Conservation (phyloP, 768 basidiomycete species). For the Paxillus involutus region DNA sequence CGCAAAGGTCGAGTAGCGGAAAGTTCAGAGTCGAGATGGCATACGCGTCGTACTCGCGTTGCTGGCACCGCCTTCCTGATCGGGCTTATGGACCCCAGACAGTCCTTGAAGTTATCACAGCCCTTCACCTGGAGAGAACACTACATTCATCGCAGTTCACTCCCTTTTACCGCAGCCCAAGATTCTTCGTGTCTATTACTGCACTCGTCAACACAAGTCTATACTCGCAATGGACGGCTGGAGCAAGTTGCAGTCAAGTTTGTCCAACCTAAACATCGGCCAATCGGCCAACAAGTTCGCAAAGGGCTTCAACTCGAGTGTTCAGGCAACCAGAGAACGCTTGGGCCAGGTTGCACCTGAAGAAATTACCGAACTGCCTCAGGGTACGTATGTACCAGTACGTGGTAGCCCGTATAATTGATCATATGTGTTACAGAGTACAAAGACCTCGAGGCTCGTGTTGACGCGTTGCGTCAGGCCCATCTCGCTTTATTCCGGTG, state of each 20-base stretch:
- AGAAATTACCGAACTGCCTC: slow-evolving; percentile 93
- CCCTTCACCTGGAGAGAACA: not conserved
- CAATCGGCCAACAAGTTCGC: slow-evolving; percentile 74
- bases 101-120: not conserved
- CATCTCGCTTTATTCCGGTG: slow-evolving; percentile 80
- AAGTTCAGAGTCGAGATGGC: slow-evolving; percentile 4
- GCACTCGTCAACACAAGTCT: not conserved
- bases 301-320: slow-evolving; percentile 78
- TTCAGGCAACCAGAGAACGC: slow-evolving; percentile 85
- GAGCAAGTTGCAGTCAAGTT: slow-evolving; percentile 64
- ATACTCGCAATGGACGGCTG: slow-evolving; percentile 48
- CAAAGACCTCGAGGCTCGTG: slow-evolving; percentile 91
- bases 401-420: not conserved
- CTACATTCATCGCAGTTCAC: slow-evolving; percentile 4
- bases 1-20: slow-evolving; percentile 1
- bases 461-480: slow-evolving; percentile 84
- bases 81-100: slow-evolving; percentile 10
- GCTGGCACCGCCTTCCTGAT: slow-evolving; percentile 19
- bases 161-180: not conserved
- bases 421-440: slow-evolving; percentile 65
- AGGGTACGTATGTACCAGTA: slow-evolving; percentile 50
- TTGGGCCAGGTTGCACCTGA: slow-evolving; percentile 89
- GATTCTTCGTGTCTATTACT: slow-evolving; percentile 1
- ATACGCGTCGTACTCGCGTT: slow-evolving; percentile 30
- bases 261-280: slow-evolving; percentile 66